Percentiles rank a stretch among this genome's conserved stretches.
Evolutionary conservation across 164 flowering plant species (phyloP).

Genomic region (Brasenia schreberi): DNA sequence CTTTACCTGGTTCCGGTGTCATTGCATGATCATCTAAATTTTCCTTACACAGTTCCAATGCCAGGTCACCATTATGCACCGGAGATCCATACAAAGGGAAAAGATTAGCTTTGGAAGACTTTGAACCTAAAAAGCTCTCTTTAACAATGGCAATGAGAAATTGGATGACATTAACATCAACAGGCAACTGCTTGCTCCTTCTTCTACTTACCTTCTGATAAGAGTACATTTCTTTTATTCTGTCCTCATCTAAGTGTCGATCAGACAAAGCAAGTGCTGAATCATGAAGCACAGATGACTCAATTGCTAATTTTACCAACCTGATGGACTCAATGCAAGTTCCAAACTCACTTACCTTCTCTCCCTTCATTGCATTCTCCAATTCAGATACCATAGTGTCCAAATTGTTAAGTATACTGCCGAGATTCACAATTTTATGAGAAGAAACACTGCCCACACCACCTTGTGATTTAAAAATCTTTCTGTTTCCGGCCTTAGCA

Average conservation of each 20-base stretch:
- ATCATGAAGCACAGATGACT: slow-evolving; percentile 15
- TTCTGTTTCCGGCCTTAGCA: slow-evolving; percentile 5
- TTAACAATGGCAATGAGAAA: slow-evolving; percentile 35
- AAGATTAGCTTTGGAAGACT: slow-evolving; percentile 24
- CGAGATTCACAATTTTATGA: slow-evolving; percentile 34
- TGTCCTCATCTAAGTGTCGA: neutral
- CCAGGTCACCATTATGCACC: slow-evolving; percentile 10
- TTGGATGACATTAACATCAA: slow-evolving; percentile 23
- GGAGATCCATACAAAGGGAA: slow-evolving; percentile 12
- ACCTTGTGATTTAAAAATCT: slow-evolving; percentile 22
- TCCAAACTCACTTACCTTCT: slow-evolving; percentile 30
- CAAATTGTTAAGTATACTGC: slow-evolving; percentile 24
- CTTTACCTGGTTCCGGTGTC: slow-evolving; percentile 11
- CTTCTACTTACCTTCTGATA: slow-evolving; percentile 29
- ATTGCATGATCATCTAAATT: slow-evolving; percentile 3
- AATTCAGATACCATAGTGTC: slow-evolving; percentile 28
- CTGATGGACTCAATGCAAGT: slow-evolving; percentile 24
- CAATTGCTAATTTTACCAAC: slow-evolving; percentile 20
- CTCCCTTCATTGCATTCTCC: slow-evolving; percentile 28
- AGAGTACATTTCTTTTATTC: slow-evolving; percentile 3
- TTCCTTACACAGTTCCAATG: slow-evolving; percentile 4
- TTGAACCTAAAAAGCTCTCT: slow-evolving; percentile 19
- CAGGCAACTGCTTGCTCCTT: slow-evolving; percentile 28
- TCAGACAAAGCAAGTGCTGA: neutral
- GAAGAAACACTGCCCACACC: slow-evolving; percentile 11